Percentiles rank a stretch among this genome's conserved stretches.
Evolutionary conservation across 176 grass and related monocot genomes (phyloP).

Genomic region (Triticum dicoccoides): DNA sequence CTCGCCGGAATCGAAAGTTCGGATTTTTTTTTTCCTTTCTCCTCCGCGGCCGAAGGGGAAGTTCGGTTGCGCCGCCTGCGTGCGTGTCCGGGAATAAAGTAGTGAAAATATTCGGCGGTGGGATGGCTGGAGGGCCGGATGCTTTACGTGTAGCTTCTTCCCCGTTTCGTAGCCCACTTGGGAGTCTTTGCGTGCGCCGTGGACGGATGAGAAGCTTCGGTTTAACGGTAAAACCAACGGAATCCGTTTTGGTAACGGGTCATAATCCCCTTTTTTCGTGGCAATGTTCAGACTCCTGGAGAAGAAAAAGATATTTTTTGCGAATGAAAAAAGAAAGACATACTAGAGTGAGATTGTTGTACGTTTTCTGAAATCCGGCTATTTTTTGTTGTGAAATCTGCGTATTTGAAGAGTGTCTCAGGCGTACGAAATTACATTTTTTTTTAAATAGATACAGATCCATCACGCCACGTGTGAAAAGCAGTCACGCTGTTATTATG

Average conservation of each 20-base stretch:
- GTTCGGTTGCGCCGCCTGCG: background rate
- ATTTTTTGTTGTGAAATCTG: no score
- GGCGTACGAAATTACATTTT: no score
- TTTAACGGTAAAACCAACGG: background rate
- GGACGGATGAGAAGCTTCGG: background rate
- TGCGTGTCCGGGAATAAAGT: background rate
- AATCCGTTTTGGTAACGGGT: background rate
- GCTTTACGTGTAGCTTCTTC: constrained; percentile 2
- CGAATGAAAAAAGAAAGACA: no score
- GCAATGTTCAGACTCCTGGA: background rate
- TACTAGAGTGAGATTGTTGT: no score
- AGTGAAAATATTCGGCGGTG: background rate
- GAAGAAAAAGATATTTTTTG: no score
- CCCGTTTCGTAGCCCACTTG: background rate
- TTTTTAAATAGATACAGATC: no score
- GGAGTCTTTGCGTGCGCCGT: background rate
- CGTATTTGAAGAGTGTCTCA: no score
- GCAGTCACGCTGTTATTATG: no score
- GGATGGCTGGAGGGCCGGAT: background rate
- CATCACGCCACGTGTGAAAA: no score
- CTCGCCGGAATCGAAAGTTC: background rate
- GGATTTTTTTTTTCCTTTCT: background rate
- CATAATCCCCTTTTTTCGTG: background rate
- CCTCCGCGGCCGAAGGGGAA: background rate
- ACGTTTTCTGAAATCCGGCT: no score